Percentiles rank a stretch among this genome's conserved stretches.
These are phyloP conservation scores for Pleurozium schreberi DNA, from an alignment of 225 moss, liverwort and hornwort species.

Conservation along the genomic window DNA sequence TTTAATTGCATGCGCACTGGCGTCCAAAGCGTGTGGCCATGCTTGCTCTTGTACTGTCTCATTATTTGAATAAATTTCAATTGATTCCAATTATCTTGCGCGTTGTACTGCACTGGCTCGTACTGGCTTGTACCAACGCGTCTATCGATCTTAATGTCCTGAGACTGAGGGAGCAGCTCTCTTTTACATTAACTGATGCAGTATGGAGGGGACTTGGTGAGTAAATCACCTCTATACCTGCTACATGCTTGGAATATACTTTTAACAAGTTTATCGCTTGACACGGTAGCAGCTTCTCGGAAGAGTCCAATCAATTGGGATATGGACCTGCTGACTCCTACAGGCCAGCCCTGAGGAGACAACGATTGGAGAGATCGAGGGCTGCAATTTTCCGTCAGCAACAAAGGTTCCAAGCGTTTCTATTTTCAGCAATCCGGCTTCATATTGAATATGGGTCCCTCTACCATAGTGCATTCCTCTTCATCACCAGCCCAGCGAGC, in stretches of 20 bases:
- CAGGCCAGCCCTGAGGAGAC: too few relatives aligned
- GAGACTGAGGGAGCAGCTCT: not conserved
- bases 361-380: not conserved
- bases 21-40: not conserved
- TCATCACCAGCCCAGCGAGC: not conserved
- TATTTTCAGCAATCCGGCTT: not conserved
- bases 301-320: not conserved
- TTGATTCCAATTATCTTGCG: not conserved
- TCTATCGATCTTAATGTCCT: not conserved
- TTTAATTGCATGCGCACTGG: not conserved
- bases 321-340: not conserved
- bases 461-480: not conserved
- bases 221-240: not conserved
- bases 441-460: too few relatives aligned
- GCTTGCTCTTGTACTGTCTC: constrained; percentile 9
- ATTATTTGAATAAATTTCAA: constrained; percentile 24
- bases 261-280: not conserved
- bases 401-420: not conserved
- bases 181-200: not conserved
- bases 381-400: not conserved
- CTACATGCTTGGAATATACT: not conserved
- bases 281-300: not conserved
- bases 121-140: not conserved
- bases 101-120: not conserved
- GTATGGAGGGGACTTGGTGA: not conserved